Conservation (phyloP, 208 protist genomes). For the Angomonas desouzai region DNA sequence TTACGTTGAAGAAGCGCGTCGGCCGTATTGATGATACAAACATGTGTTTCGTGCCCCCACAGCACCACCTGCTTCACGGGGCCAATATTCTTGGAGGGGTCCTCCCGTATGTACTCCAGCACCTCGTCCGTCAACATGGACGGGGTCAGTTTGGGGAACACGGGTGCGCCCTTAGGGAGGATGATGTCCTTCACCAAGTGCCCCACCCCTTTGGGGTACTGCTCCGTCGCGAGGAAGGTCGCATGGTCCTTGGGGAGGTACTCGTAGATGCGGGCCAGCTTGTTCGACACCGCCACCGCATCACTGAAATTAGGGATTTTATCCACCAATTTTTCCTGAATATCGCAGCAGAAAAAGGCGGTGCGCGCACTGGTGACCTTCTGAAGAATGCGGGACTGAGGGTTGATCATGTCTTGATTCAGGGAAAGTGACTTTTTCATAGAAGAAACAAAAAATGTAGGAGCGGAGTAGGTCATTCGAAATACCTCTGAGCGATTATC, state of each 20-base stretch:
- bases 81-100: slow-evolving; percentile 20
- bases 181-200: slow-evolving; percentile 29
- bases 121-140: slow-evolving; percentile 54
- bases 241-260: slow-evolving; percentile 23
- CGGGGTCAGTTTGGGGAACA: slow-evolving; percentile 41
- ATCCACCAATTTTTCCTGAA: slow-evolving; percentile 42
- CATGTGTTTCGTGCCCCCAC: slow-evolving; percentile 68
- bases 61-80: slow-evolving; percentile 68
- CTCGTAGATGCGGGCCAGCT: slow-evolving; percentile 30
- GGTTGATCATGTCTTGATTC: slow-evolving; percentile 12
- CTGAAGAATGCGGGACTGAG: slow-evolving; percentile 3
- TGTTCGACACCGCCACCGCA: slow-evolving; percentile 48
- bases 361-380: slow-evolving; percentile 25
- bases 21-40: slow-evolving; percentile 62
- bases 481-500: no score
- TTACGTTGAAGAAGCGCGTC: slow-evolving; percentile 49
- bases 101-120: slow-evolving; percentile 25
- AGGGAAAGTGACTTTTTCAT: no score
- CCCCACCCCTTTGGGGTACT: slow-evolving; percentile 46
- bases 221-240: slow-evolving; percentile 53
- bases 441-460: no score
- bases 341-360: slow-evolving; percentile 65
- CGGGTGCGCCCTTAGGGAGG: slow-evolving; percentile 28
- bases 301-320: slow-evolving; percentile 41
- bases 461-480: no score